Evolutionary conservation across 805 yeast genomes (phyloP), one percentile per base, ranked within the genome.

Genomic region (Jamesozyma rosinii): DNA sequence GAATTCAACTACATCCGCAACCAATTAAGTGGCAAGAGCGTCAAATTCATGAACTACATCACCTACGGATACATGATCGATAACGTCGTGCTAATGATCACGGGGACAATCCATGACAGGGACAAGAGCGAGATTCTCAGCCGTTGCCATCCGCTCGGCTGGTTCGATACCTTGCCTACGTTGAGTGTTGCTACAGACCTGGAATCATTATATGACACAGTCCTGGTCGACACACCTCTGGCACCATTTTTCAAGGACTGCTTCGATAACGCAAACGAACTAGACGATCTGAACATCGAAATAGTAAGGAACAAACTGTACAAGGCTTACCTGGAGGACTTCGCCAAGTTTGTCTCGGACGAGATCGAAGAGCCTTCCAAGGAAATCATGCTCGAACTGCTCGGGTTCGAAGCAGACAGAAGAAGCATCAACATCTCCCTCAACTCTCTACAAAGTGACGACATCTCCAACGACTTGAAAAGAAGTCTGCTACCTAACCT

Each of bases 1-100:
- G 95, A 92, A 63, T 92, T 88, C 67, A 80, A 83, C 50, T 90
- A 88, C 64, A 72, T 92, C 43, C 78, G 83, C 50, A 75, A 83
- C 37, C 95, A 90, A 63, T 79, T 95, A 4, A 80, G 82, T 30
- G 88, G 87, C 46, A 83, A 81, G 29, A 69, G 90, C 57, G 70
- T 86, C 35, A 77, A 79, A 62, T 88, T 90, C 59, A 74, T 92
- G 79, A 96, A 94, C 63, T 94, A 70, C 63, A 87, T 94, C 61
- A 82, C 94, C 37, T 92, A 89, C 61, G 94, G 97, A 10, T 92
- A 94, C 67, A 92, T 92, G 99, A 94, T 92, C 58, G 98, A 92
- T 68, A 92, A 92, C 64, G 95, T 92, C 33, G 85, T 92, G 20
- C 72, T 92, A 58, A 83, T 92, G 83, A 90, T 92, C 58, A 89